Evolutionary conservation across 2,329 filamentous ascomycete species (phyloP).

Genomic region (Purpureocillium lavendulum): DNA sequence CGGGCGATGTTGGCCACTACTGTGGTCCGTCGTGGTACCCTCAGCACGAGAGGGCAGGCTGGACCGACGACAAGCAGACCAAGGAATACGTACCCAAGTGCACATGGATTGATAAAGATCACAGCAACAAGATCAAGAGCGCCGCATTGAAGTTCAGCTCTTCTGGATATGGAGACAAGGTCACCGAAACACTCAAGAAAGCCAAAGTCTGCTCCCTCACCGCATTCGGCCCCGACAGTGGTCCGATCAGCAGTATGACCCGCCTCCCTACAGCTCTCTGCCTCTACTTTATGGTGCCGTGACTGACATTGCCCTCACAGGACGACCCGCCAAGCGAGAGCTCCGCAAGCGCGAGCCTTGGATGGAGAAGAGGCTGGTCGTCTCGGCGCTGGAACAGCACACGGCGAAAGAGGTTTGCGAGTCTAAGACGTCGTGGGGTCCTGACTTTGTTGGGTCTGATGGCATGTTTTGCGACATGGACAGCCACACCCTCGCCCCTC

Average conservation of each 20-base stretch:
- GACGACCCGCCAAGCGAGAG: not conserved
- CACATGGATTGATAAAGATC: constrained; percentile 6
- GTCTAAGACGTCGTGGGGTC: constrained; percentile 4
- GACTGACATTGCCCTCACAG: not conserved
- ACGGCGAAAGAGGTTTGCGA: constrained; percentile 4
- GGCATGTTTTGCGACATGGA: constrained; percentile 6
- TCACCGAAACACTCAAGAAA: constrained; percentile 1
- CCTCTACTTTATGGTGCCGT: too few species aligned
- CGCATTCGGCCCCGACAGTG: constrained; percentile 4
- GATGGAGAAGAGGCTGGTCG: constrained; percentile 4
- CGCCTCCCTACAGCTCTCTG: too few species aligned
- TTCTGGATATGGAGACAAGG: constrained; percentile 1
- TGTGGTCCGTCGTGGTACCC: constrained; percentile 4
- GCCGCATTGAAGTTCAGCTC: constrained; percentile 5
- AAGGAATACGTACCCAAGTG: constrained; percentile 4
- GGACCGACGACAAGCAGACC: not conserved
- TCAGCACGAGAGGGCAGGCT: constrained; percentile 4
- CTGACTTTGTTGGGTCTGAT: constrained; percentile 4
- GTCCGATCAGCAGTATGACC: constrained; percentile 3
- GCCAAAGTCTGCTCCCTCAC: constrained; percentile 3
- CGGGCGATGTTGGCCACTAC: constrained; percentile 3
- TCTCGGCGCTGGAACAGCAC: constrained; percentile 4
- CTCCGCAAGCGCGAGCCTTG: not conserved
- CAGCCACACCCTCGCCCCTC: constrained; percentile 3
- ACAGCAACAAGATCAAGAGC: constrained; percentile 1